Base-by-base conservation (phyloP, 2,329 filamentous ascomycete species). In the Phialophora macrospora region DNA sequence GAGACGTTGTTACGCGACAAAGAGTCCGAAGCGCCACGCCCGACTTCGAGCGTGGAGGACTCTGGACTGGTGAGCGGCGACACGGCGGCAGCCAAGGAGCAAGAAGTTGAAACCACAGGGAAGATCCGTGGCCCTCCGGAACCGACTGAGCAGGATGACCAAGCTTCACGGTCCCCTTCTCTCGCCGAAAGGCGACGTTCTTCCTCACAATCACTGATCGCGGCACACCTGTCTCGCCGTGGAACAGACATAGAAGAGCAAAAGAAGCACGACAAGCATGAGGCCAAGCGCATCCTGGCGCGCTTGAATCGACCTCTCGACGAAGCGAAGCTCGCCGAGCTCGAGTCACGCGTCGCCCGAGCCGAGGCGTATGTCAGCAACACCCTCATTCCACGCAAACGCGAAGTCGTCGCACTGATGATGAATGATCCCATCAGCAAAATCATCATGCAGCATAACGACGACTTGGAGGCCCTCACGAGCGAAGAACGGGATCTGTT, bases 391-490 rank as follows among this genome's bases (percentile, higher is more conserved):
- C 64, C 64, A 30, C 64, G 64, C 44, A 55, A 64, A 51, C 56
- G 58, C 48, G 62, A 64, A 32, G 48, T 67, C 32, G 26, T 57
- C 14, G 48, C 55, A 38, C 61, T 52, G 49, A 67, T 67, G 64
- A 64, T 64, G 46, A 64, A 67, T n/a, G 64, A 67, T 49, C 64
- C 64, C 7, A 67, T 67, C 44, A 64, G 61, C 28, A 64, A 44
- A 64, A 72, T 65, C 68, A 72, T 58, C 61, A 72, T 48, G 69
- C 65, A 62, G 66, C 71, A 66, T 61, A 69, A 58, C 20, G 71
- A 73, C 44, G 69, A 70, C 32, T 55, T 72, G 32, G 68, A 70
- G n/a, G 70, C 69, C 56, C 30, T 72, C 30, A 68, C 58, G 14
- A 61, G 55, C 5, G 70, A 72, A 30, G 71, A 71, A 52, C 70